Evolutionary conservation across 1,139 yeast genomes (phyloP).

Genomic region (Debaryomyces psychrophilus): DNA sequence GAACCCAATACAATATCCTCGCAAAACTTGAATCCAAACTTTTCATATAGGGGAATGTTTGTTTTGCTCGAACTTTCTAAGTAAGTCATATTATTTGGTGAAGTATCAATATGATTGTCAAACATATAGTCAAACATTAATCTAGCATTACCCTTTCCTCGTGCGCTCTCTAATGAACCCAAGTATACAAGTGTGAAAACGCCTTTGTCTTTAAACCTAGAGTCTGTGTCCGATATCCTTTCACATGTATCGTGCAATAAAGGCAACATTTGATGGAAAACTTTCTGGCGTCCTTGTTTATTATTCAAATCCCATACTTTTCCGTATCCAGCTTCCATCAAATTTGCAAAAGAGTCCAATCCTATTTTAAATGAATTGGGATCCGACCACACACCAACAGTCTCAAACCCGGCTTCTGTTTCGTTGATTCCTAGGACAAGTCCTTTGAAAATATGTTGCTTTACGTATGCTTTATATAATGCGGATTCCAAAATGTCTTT

Average conservation of each 20-base stretch:
- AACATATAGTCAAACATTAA: slow-evolving; percentile 60
- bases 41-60: slow-evolving; percentile 61
- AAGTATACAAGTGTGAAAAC: slow-evolving; percentile 63
- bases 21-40: slow-evolving; percentile 56
- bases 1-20: slow-evolving; percentile 55
- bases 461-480: slow-evolving; percentile 59
- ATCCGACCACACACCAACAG: slow-evolving; percentile 64
- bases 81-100: slow-evolving; percentile 47
- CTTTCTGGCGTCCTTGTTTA: slow-evolving; percentile 54
- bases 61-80: slow-evolving; percentile 58
- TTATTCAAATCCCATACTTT: slow-evolving; percentile 55
- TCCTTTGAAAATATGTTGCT: slow-evolving; percentile 61
- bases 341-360: slow-evolving; percentile 51
- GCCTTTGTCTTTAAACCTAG: slow-evolving; percentile 41
- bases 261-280: slow-evolving; percentile 60
- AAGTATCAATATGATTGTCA: slow-evolving; percentile 50
- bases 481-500: slow-evolving; percentile 46
- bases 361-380: slow-evolving; percentile 52
- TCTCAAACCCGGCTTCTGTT: slow-evolving; percentile 53
- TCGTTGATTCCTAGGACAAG: slow-evolving; percentile 54
- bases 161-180: slow-evolving; percentile 59
- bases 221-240: slow-evolving; percentile 36
- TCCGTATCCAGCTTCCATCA: slow-evolving; percentile 61
- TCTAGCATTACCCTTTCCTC: slow-evolving; percentile 72
- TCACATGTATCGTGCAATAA: slow-evolving; percentile 55